phyloP scores from a whole-genome alignment of 179 eudicot genomes.

The Silene vulgaris region DNA sequence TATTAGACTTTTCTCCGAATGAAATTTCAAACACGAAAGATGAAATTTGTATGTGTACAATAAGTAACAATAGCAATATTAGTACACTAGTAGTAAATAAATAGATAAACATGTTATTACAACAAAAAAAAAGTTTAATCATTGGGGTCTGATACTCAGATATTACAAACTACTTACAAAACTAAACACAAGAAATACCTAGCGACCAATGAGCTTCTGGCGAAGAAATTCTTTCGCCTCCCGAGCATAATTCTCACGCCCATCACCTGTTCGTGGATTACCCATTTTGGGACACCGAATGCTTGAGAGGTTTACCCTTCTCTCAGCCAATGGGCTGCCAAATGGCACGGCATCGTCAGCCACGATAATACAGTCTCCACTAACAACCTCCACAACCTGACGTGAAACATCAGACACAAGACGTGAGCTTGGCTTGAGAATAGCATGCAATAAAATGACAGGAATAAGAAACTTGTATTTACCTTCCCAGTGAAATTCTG shows the following conservation, averaged over 20 bases:
- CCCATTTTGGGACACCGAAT: conserved; percentile 85
- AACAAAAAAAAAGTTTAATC: too few relatives aligned
- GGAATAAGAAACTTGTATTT: background rate
- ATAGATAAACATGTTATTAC: background rate
- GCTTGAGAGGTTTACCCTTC: conserved; percentile 93
- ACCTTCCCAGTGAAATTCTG: conserved; percentile 97
- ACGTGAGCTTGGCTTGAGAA: background rate
- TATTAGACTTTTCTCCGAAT: conserved; percentile 12
- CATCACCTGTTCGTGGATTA: conserved; percentile 55
- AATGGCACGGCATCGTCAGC: conserved; percentile 90
- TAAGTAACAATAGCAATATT: too few relatives aligned
- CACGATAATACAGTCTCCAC: conserved; percentile 86
- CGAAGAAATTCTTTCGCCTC: conserved; percentile 92
- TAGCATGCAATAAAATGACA: background rate
- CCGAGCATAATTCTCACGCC: conserved; percentile 73
- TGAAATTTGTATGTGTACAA: too few relatives aligned
- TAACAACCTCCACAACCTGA: conserved; percentile 89
- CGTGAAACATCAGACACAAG: conserved; percentile 10
- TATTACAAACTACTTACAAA: background rate
- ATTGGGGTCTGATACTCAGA: background rate
- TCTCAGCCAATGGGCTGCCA: conserved; percentile 82
- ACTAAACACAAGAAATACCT: conserved; percentile 40
- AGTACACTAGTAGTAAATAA: too few relatives aligned
- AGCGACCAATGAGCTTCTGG: conserved; percentile 75
- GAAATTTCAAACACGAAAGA: background rate